phyloP scores from a whole-genome alignment of 352 stramenopile species.

The Globisporangium spinosum region DNA sequence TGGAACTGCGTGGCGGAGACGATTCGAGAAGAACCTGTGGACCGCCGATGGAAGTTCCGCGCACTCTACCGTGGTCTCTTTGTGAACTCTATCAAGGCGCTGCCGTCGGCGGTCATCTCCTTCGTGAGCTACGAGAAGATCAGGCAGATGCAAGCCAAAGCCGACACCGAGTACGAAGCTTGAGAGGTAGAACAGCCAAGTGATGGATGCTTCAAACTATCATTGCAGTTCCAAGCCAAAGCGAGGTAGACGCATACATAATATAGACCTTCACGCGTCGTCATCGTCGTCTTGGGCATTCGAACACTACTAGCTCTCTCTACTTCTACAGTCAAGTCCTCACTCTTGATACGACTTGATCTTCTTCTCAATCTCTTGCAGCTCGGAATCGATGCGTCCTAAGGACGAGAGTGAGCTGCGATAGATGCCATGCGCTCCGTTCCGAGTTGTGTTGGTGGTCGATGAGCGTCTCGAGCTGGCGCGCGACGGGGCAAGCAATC shows the following conservation, averaged over 20 bases:
- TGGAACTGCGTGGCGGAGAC: conserved; percentile 68
- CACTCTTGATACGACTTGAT: conserved; percentile 42
- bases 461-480: conserved; percentile 6
- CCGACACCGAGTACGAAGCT: conserved; percentile 28
- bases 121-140: conserved; percentile 84
- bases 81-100: conserved; percentile 65
- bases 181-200: background rate
- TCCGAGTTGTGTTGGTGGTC: background rate
- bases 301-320: conserved; percentile 1
- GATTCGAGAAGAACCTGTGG: conserved; percentile 31
- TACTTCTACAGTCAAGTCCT: conserved; percentile 7
- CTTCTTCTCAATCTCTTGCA: conserved; percentile 71
- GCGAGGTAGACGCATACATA: conserved; percentile 4
- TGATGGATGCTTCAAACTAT: background rate
- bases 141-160: conserved; percentile 41
- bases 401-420: conserved; percentile 50
- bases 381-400: conserved; percentile 51
- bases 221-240: background rate
- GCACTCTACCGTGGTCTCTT: conserved; percentile 74
- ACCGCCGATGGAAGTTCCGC: conserved; percentile 22
- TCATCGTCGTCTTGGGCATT: background rate
- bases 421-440: conserved; percentile 34
- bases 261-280: conserved; percentile 9
- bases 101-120: conserved; percentile 70
- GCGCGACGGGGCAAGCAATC: background rate